Conservation (phyloP, 805 yeast genomes). For the Metschnikowia similis region DNA sequence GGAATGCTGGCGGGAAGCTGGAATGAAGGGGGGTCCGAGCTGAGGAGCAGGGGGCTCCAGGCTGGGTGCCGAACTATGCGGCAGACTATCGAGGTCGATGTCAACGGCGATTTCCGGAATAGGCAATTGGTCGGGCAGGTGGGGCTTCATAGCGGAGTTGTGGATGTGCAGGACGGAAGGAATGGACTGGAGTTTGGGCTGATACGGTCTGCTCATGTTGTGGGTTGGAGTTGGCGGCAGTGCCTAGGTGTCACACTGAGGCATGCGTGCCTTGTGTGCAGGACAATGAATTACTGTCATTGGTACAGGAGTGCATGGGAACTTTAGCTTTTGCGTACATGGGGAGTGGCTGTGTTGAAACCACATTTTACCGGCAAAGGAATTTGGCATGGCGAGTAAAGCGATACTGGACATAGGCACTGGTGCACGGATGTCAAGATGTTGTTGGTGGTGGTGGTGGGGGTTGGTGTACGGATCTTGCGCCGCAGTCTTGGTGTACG, state of each 20-base stretch:
- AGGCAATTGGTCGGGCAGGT: neutral
- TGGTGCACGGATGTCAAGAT: neutral
- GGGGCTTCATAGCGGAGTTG: neutral
- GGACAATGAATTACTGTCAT: neutral
- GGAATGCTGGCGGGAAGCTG: neutral
- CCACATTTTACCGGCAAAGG: no score
- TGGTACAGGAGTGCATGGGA: no score
- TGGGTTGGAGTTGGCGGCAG: neutral
- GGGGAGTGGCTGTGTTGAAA: no score
- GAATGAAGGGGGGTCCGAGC: slow-evolving; percentile 5
- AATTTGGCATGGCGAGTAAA: no score
- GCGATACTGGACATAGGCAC: no score
- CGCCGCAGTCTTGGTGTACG: neutral
- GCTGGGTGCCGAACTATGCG: neutral
- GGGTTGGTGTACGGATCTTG: neutral
- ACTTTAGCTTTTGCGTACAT: no score
- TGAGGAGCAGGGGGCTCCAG: neutral
- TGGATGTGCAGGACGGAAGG: slow-evolving; percentile 8
- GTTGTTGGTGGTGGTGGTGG: neutral
- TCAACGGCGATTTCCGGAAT: neutral
- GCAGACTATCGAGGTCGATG: no score
- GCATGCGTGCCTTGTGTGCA: neutral
- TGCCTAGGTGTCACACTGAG: neutral
- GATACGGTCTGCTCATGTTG: slow-evolving; percentile 7
- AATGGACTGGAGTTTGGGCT: slow-evolving; percentile 12